These are phyloP conservation scores for Calonectria leucothoes DNA, from an alignment of 2,329 filamentous ascomycete species.

Conservation along the genomic window DNA sequence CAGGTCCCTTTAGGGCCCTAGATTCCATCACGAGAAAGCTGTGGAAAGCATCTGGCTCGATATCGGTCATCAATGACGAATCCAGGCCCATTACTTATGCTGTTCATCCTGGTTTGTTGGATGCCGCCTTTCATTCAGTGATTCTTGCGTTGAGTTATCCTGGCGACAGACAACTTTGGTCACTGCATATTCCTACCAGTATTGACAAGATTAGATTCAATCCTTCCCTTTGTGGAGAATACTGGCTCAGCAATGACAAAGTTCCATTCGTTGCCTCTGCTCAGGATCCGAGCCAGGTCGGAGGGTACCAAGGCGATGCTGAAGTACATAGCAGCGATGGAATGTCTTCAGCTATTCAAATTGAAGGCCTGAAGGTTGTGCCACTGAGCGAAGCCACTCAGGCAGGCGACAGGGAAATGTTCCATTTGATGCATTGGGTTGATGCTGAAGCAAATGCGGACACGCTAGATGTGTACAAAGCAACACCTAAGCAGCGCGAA, in stretches of 20 bases:
- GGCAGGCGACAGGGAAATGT: neutral
- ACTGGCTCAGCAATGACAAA: neutral
- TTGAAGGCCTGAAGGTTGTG: neutral
- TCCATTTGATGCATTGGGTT: neutral
- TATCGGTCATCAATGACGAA: neutral
- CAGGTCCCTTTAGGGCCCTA: neutral
- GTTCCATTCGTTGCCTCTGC: neutral
- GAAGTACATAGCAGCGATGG: neutral
- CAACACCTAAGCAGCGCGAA: neutral
- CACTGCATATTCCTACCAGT: neutral
- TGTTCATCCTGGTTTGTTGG: neutral
- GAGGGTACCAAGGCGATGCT: neutral
- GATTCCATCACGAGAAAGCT: neutral
- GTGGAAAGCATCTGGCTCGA: neutral
- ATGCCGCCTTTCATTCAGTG: neutral
- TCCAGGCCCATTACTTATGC: neutral
- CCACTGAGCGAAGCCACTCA: neutral
- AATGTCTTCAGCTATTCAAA: neutral
- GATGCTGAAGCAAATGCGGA: neutral
- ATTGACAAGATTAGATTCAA: conserved; percentile 1
- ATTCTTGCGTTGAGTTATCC: neutral
- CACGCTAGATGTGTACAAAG: neutral
- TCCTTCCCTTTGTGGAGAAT: neutral
- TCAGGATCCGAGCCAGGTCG: neutral
- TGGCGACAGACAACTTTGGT: conserved; percentile 1